Base-by-base conservation (phyloP, 495 filamentous ascomycete genomes). In the Penicillium arizonense region DNA sequence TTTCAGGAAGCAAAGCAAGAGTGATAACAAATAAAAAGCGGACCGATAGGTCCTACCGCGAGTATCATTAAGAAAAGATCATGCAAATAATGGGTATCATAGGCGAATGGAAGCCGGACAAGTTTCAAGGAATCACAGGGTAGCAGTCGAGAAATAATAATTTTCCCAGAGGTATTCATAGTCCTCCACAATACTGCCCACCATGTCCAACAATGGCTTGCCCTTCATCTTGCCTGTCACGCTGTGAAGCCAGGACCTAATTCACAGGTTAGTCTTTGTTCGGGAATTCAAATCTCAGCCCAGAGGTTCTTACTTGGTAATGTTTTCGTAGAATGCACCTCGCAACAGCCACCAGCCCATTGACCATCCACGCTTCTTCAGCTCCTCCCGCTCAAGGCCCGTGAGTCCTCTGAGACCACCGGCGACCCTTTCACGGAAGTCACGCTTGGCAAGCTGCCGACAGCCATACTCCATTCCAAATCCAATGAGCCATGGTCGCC, bases 111-210 rank as follows among this genome's bases (percentile, higher is more conserved):
- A 38, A 44, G 30, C 30, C 13, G 39, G 13, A 39, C 39, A 26
- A 35, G 41, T 36, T 5, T 37, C 24, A 21, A 28, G 41, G 33
- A 55, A 47, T 73, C 57, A 90, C 52, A 88, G 59, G 1, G 86
- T 89, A 21, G 86, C 82, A 10, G 85, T 88, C 10, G 84, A 79
- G 69, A 97, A 97, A 70, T 98, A 93, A 63, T 96, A 97, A 46
- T 96, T 89, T 72, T 97, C 93, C 94, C 94, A 98, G 13, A 98
- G 77, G 63, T 94, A 97, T 65, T 95, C 89, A 61, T 97, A 97
- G 64, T 98, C 95, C 66, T 96, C 92, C 49, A 97, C 62, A 20
- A 98, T 81, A 46, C 86, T 91, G 1, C 82, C 84, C 13, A 97
- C 75, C 58, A 97, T 72, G 58, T 87, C 86, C 45, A 95, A 79